Evolutionary conservation across 2,329 filamentous ascomycete genomes (phyloP).

Genomic region (Botrytis fragariae): DNA sequence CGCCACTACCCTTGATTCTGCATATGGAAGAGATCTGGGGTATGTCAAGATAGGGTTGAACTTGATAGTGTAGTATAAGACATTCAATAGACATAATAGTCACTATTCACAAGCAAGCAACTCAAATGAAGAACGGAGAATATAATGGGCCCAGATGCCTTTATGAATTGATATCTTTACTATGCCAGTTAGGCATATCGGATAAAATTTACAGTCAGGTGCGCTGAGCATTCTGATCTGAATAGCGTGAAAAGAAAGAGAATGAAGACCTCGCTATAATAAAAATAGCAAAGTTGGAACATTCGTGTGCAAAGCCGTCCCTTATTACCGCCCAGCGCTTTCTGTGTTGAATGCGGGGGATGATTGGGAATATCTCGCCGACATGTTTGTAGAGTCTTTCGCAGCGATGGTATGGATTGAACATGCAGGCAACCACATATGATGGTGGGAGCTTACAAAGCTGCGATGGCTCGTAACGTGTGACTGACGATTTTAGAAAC

Average conservation of each 20-base stretch:
- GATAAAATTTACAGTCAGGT: slow-evolving; percentile 11
- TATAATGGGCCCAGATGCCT: background rate
- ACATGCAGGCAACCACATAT: slow-evolving; percentile 3
- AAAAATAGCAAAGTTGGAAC: slow-evolving; percentile 14
- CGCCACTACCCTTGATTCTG: slow-evolving; percentile 34
- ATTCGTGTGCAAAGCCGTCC: slow-evolving; percentile 5
- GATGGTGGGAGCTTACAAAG: background rate
- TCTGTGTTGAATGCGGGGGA: slow-evolving; percentile 39
- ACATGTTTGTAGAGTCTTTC: background rate
- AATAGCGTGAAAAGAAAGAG: slow-evolving; percentile 13
- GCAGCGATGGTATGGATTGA: slow-evolving; percentile 5
- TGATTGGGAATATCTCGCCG: slow-evolving; percentile 32
- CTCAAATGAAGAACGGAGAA: background rate
- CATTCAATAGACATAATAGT: background rate
- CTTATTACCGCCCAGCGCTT: slow-evolving; percentile 24
- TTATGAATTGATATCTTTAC: slow-evolving; percentile 1
- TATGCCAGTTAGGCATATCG: background rate
- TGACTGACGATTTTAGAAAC: slow-evolving; percentile 52
- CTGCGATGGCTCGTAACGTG: slow-evolving; percentile 11
- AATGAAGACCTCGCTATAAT: slow-evolving; percentile 9
- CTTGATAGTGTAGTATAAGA: slow-evolving; percentile 15
- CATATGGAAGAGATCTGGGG: slow-evolving; percentile 31
- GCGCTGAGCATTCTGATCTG: slow-evolving; percentile 6
- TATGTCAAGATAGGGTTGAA: slow-evolving; percentile 27
- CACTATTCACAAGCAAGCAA: background rate